Conservation (phyloP, 1,284 basidiomycete species). For the Apiotrichum gamsii region DNA sequence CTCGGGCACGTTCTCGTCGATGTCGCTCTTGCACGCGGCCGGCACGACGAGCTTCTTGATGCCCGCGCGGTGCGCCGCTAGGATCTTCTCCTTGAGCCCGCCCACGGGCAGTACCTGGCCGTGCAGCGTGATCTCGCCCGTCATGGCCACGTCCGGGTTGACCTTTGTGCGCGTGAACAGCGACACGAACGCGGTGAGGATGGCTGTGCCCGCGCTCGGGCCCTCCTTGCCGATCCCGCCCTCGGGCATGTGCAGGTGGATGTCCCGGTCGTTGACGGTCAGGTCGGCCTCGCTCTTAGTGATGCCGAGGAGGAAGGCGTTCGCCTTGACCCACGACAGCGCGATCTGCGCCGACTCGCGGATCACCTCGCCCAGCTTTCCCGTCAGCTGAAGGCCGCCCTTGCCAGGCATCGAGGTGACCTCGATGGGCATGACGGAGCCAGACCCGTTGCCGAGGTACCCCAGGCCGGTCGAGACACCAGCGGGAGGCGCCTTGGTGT, state of each 20-base stretch:
- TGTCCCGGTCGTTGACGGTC: constrained; percentile 74
- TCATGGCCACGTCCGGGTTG: constrained; percentile 87
- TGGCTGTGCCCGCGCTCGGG: constrained; percentile 90
- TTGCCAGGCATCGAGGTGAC: constrained; percentile 91
- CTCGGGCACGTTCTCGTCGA: constrained; percentile 90
- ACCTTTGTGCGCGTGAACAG: constrained; percentile 78
- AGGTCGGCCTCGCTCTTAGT: constrained; percentile 64
- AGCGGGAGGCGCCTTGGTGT: constrained; percentile 70
- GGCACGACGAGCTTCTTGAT: constrained; percentile 83
- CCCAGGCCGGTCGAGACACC: constrained; percentile 93
- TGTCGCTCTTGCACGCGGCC: constrained; percentile 77
- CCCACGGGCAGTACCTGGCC: constrained; percentile 91
- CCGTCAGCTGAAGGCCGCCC: constrained; percentile 81
- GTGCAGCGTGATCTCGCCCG: constrained; percentile 85
- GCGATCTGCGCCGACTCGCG: constrained; percentile 92
- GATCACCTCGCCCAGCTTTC: constrained; percentile 97
- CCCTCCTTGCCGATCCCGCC: constrained; percentile 97
- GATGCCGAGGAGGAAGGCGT: constrained; percentile 82
- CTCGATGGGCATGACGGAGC: constrained; percentile 95
- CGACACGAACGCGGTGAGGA: constrained; percentile 83
- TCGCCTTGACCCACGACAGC: constrained; percentile 84
- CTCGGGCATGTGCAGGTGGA: constrained; percentile 94
- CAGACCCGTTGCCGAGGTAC: constrained; percentile 91
- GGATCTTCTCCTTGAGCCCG: constrained; percentile 89
- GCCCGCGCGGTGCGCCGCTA: constrained; percentile 86